Evolutionary conservation across 441 rosid genomes (phyloP), one percentile per base, ranked within the genome.

Genomic region (Adansonia rubrostipa): DNA sequence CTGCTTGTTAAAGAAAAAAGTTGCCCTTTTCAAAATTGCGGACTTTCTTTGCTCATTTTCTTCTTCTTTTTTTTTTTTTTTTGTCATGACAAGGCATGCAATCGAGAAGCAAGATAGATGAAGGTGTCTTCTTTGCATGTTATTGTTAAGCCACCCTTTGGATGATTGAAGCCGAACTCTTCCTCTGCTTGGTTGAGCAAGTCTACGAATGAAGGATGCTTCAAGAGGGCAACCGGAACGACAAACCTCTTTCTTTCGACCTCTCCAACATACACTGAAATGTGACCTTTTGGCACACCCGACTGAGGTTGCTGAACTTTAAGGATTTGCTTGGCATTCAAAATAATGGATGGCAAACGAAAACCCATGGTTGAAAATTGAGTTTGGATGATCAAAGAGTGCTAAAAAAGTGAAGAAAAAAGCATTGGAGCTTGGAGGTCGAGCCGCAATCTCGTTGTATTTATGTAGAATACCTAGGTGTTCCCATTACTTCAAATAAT

Each of bases 151-250:
- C 87, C 87, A 0, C 91, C 89, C 83, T 63, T 82, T 22, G 88
- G 90, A 78, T 89, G 87, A 57, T 85, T 17, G 58, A 82, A 88
- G n/a, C 92, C 92, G 33, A 89, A 87, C 80, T 88, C 90, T 74
- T 91, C 89, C 79, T 87, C 91, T 5, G 85, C 86, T 69, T 67
- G 75, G 51, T 60, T 73, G 11, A 85, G 88, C 68, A 87, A 82
- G 58, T 78, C 85, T 71, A 73, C 71, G 24, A 88, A 88, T 2
- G 81, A 82, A 77, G 86, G 82, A 44, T 78, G 85, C 45, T 83
- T 85, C 80, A 86, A 54, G 68, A 73, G 78, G 56, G 83, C 75
- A 14, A 89, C 74, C 47, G 87, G 89, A 73, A 87, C 81, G 45
- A 85, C 79, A 6, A 84, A 84, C 80, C 90, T 82, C 72, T 78